These are phyloP conservation scores for Sporothrix mexicana DNA, from an alignment of 2,329 filamentous ascomycete genomes.

Conservation along the genomic window DNA sequence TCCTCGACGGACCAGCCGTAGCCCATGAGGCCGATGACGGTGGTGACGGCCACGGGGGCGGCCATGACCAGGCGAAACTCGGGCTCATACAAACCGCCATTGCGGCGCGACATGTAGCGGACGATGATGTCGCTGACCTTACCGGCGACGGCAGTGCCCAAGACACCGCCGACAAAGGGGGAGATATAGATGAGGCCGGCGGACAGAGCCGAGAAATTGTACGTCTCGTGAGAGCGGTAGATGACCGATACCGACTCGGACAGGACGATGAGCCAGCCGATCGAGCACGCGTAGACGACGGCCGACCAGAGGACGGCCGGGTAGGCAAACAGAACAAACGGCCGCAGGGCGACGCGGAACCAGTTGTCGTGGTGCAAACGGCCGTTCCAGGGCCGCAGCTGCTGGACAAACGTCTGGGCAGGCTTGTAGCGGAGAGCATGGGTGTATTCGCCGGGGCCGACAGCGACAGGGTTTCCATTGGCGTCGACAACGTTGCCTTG, in stretches of 20 bases:
- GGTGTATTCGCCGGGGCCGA: slow-evolving; percentile 61
- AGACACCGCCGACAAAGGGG: slow-evolving; percentile 84
- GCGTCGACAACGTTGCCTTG: background rate
- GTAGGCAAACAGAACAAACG: slow-evolving; percentile 86
- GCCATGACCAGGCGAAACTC: slow-evolving; percentile 93
- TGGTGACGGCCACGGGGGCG: slow-evolving; percentile 76
- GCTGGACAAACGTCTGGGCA: slow-evolving; percentile 72
- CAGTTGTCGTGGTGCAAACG: slow-evolving; percentile 79
- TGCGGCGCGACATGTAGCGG: slow-evolving; percentile 77
- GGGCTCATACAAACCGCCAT: slow-evolving; percentile 93
- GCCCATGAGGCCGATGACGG: slow-evolving; percentile 86
- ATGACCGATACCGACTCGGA: slow-evolving; percentile 85
- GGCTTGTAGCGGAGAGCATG: slow-evolving; percentile 70
- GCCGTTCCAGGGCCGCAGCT: slow-evolving; percentile 78
- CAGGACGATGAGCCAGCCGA: slow-evolving; percentile 95
- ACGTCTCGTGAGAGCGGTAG: slow-evolving; percentile 70
- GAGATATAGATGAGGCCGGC: slow-evolving; percentile 88
- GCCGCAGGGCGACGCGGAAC: slow-evolving; percentile 76
- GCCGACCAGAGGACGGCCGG: slow-evolving; percentile 89
- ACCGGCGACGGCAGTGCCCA: slow-evolving; percentile 91
- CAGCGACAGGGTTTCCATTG: background rate
- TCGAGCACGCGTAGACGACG: slow-evolving; percentile 81
- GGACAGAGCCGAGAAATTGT: slow-evolving; percentile 80
- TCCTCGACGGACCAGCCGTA: slow-evolving; percentile 87
- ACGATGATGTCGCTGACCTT: slow-evolving; percentile 87